These are phyloP conservation scores for Penicillium sp. DNA, from an alignment of 2,329 filamentous ascomycete genomes.

Conservation along the genomic window DNA sequence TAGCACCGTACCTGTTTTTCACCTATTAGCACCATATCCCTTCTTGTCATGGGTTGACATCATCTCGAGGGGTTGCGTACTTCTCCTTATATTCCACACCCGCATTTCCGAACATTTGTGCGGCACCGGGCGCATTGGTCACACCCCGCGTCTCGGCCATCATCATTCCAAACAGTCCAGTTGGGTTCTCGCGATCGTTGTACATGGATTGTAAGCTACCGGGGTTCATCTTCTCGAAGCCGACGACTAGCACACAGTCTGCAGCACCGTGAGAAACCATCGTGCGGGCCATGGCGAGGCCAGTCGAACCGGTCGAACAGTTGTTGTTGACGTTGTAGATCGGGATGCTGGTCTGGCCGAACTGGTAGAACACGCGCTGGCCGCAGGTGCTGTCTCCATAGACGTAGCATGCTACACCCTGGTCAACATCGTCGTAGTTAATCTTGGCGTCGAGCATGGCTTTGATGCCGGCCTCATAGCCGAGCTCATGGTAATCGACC, in stretches of 20 bases:
- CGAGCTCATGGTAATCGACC: conserved; percentile 88
- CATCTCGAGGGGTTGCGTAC: conserved; percentile 38
- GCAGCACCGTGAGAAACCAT: conserved; percentile 71
- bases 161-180: conserved; percentile 62
- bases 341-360: conserved; percentile 92
- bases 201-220: conserved; percentile 78
- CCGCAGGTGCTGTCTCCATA: conserved; percentile 93
- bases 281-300: conserved; percentile 71
- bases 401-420: conserved; percentile 94
- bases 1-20: conserved; percentile 64
- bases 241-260: conserved; percentile 82
- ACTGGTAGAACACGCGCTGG: conserved; percentile 96
- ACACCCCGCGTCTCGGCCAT: conserved; percentile 74
- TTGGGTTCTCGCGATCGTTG: conserved; percentile 74
- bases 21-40: background rate
- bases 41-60: background rate
- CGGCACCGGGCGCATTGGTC: conserved; percentile 72
- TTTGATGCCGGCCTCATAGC: conserved; percentile 85
- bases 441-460: conserved; percentile 68
- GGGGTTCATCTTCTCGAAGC: conserved; percentile 96
- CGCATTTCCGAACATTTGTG: conserved; percentile 93
- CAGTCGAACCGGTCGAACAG: conserved; percentile 90
- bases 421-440: conserved; percentile 92
- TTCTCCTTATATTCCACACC: conserved; percentile 92
- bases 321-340: conserved; percentile 99